phyloP scores from a whole-genome alignment of 345 rosid species.

The Cardamine chenopodiifolia region DNA sequence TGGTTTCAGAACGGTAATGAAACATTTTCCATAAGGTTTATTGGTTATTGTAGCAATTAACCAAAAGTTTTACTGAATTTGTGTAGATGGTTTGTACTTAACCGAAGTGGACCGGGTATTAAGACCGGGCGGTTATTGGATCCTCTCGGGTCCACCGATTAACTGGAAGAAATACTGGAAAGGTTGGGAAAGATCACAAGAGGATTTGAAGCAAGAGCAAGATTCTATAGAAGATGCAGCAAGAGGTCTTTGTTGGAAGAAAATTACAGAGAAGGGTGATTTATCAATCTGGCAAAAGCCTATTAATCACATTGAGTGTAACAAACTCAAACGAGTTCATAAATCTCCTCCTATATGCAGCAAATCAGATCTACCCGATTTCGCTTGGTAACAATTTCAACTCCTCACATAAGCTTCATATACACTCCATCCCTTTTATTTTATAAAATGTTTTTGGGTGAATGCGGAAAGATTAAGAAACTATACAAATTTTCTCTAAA shows the following conservation, averaged over 20 bases:
- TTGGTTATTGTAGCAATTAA: slow-evolving; percentile 50
- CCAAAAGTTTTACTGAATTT: slow-evolving; percentile 40
- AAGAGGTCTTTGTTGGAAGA: slow-evolving; percentile 86
- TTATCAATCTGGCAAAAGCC: slow-evolving; percentile 84
- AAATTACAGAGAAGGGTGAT: slow-evolving; percentile 73
- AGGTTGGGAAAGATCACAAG: slow-evolving; percentile 89
- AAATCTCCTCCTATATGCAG: slow-evolving; percentile 71
- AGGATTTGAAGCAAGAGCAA: slow-evolving; percentile 86
- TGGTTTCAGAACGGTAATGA: slow-evolving; percentile 64
- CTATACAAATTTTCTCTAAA: neutral
- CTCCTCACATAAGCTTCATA: neutral
- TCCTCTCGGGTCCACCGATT: slow-evolving; percentile 94
- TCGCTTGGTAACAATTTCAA: slow-evolving; percentile 61
- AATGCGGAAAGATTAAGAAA: neutral
- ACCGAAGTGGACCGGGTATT: slow-evolving; percentile 87
- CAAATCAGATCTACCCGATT: slow-evolving; percentile 68
- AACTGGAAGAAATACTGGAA: slow-evolving; percentile 87
- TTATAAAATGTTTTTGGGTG: neutral
- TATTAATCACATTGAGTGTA: slow-evolving; percentile 75
- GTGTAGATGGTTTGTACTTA: slow-evolving; percentile 79
- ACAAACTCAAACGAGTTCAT: slow-evolving; percentile 49
- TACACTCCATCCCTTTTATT: neutral
- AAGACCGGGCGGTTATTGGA: slow-evolving; percentile 95
- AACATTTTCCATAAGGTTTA: neutral
- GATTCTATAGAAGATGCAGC: slow-evolving; percentile 81